These are phyloP conservation scores for Sungouiozyma ichnusensis DNA, from an alignment of 805 yeast species.

Conservation along the genomic window DNA sequence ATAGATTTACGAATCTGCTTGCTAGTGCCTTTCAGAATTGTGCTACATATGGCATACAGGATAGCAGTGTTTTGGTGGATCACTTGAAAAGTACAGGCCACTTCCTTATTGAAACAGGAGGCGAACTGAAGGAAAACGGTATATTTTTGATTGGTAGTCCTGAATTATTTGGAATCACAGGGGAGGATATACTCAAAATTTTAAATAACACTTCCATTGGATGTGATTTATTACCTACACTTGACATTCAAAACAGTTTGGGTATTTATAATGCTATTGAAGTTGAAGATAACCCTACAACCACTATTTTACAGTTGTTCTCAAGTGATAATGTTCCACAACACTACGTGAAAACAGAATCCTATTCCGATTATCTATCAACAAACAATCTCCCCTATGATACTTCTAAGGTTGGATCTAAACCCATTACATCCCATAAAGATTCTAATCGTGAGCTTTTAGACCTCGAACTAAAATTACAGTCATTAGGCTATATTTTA, in stretches of 20 bases:
- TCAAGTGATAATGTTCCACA: conserved; percentile 21
- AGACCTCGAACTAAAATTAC: conserved; percentile 18
- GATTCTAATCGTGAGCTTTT: not conserved
- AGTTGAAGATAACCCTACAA: conserved; percentile 15
- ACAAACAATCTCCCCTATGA: not conserved
- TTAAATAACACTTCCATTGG: conserved; percentile 41
- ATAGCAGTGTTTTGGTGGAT: conserved; percentile 42
- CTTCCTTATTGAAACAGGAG: conserved; percentile 64
- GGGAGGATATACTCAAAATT: conserved; percentile 35
- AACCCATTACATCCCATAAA: not conserved
- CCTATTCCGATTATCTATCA: not conserved
- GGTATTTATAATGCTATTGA: conserved; percentile 19
- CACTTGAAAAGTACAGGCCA: conserved; percentile 57
- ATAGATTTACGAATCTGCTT: conserved; percentile 62
- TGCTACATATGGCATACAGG: conserved; percentile 45
- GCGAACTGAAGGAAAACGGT: conserved; percentile 59
- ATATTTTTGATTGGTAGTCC: conserved; percentile 68
- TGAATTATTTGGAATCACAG: conserved; percentile 30
- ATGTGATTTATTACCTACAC: conserved; percentile 33
- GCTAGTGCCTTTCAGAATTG: conserved; percentile 68
- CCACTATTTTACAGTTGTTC: conserved; percentile 23
- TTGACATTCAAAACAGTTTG: conserved; percentile 24
- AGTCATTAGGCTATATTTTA: conserved; percentile 48
- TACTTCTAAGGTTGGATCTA: not conserved
- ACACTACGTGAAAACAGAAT: conserved; percentile 13